phyloP scores from a whole-genome alignment of 2,329 filamentous ascomycete genomes.

The Metarhizium rileyi region DNA sequence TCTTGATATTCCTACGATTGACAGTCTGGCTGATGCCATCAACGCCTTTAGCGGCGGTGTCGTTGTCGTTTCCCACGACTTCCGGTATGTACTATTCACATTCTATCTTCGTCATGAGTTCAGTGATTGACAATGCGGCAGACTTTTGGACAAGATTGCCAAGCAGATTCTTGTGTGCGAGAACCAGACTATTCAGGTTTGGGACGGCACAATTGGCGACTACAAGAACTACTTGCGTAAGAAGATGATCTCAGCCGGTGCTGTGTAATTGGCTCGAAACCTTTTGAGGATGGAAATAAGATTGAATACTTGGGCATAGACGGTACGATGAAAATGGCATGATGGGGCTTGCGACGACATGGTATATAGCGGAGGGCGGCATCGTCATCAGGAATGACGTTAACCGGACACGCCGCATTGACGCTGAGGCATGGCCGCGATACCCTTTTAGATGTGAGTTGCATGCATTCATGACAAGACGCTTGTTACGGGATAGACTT shows the following conservation, averaged over 20 bases:
- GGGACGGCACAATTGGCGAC: conserved; percentile 80
- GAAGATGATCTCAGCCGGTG: conserved; percentile 90
- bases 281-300: conserved; percentile 3
- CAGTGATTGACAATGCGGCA: conserved; percentile 26
- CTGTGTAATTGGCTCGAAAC: conserved; percentile 55
- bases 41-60: conserved; percentile 95
- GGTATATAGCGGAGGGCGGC: conserved; percentile 9
- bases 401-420: conserved; percentile 13
- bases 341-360: conserved; percentile 9
- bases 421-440: conserved; percentile 20
- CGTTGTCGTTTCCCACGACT: conserved; percentile 96
- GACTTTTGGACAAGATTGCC: conserved; percentile 96
- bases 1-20: conserved; percentile 97
- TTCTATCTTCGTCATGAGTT: not conserved
- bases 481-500: conserved; percentile 24
- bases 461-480: conserved; percentile 14
- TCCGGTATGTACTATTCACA: conserved; percentile 66
- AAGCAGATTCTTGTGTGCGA: conserved; percentile 99
- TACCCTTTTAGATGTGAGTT: conserved; percentile 21
- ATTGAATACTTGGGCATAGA: conserved; percentile 18
- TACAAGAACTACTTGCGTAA: conserved; percentile 99
- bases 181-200: conserved; percentile 84
- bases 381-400: conserved; percentile 10
- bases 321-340: conserved; percentile 10
- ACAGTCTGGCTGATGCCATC: conserved; percentile 94